Conservation (phyloP, 768 basidiomycete genomes). For the Neoboletus magnificus region DNA sequence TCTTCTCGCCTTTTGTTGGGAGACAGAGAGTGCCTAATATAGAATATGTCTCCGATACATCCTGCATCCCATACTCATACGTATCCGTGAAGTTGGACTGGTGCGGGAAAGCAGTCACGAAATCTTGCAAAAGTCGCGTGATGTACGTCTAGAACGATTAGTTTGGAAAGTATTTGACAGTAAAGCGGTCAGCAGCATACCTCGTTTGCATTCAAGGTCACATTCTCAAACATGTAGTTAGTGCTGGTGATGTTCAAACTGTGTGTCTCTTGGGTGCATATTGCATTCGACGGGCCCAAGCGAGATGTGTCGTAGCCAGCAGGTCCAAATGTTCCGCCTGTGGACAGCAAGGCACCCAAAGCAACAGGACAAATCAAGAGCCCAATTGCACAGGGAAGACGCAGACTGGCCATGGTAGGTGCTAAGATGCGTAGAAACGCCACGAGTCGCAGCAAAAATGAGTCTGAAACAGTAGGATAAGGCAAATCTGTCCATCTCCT, state of each 20-base stretch:
- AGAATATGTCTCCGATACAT: background rate
- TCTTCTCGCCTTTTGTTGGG: background rate
- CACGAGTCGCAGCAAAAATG: background rate
- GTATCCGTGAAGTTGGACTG: background rate
- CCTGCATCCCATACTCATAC: background rate
- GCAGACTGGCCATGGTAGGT: background rate
- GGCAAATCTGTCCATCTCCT: background rate
- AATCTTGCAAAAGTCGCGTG: background rate
- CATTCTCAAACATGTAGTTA: background rate
- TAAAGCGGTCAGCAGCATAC: background rate
- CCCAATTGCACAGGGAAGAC: background rate
- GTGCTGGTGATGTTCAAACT: background rate
- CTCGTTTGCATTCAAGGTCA: background rate
- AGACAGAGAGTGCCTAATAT: background rate
- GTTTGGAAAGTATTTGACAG: background rate
- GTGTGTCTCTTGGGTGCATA: background rate
- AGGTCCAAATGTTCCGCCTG: background rate
- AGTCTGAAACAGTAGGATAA: background rate
- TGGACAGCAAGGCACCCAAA: background rate
- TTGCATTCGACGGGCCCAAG: background rate
- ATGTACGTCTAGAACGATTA: background rate
- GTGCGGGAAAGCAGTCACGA: background rate
- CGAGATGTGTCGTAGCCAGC: background rate
- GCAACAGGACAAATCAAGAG: background rate
- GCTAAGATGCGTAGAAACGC: background rate